These are phyloP conservation scores for Pseudogymnoascus sp. DNA, from an alignment of 2,329 filamentous ascomycete genomes.

Conservation along the genomic window DNA sequence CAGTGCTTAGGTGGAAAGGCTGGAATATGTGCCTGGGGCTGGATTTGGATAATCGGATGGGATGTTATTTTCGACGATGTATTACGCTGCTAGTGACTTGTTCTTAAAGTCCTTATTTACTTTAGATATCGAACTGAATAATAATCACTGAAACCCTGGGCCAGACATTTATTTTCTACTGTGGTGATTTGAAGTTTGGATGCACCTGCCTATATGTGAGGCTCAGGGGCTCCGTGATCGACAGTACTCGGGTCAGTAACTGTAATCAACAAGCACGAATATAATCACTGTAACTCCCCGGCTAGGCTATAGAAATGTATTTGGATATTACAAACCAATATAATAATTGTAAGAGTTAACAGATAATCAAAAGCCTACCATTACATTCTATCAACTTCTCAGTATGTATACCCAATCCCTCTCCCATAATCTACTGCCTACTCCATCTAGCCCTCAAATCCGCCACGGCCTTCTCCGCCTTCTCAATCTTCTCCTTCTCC, in stretches of 20 bases:
- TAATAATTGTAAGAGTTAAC: neutral
- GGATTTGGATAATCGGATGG: neutral
- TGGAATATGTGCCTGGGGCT: neutral
- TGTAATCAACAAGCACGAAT: neutral
- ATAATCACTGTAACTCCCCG: neutral
- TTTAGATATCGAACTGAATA: neutral
- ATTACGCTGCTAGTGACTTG: neutral
- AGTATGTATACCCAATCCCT: neutral
- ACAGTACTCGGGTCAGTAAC: neutral
- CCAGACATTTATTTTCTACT: neutral
- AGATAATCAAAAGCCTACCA: constrained; percentile 1
- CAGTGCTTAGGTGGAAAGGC: constrained; percentile 11
- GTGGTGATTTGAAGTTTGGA: neutral
- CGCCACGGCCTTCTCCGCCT: constrained; percentile 51
- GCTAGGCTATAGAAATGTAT: neutral
- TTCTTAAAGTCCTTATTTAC: neutral
- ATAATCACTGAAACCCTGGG: neutral
- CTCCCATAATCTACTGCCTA: neutral
- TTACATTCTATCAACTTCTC: constrained; percentile 2
- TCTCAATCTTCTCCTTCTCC: constrained; percentile 44
- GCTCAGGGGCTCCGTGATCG: neutral
- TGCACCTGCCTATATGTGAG: neutral
- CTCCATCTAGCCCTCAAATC: constrained; percentile 30
- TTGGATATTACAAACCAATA: neutral
- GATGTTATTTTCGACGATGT: neutral